Percentiles rank a stretch among this genome's conserved stretches.
These are phyloP conservation scores for Gastrolobium villosum DNA, from an alignment of 306 rosid species.

Conservation along the genomic window DNA sequence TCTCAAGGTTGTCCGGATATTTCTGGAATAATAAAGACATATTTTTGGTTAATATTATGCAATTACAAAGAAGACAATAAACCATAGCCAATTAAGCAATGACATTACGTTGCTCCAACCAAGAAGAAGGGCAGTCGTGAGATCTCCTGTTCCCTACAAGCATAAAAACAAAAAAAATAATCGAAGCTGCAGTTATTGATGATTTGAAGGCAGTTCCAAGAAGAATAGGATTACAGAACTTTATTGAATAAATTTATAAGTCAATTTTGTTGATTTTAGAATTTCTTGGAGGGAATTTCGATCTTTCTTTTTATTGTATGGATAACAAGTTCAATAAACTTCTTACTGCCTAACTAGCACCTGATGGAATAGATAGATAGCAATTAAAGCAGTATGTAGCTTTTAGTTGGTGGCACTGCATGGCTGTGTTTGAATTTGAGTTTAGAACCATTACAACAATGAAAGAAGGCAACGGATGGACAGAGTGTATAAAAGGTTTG, in stretches of 20 bases:
- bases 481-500: conserved; percentile 9
- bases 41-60: conserved; percentile 10
- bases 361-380: background rate
- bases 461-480: background rate
- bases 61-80: background rate
- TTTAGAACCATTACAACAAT: background rate
- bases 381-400: conserved; percentile 1
- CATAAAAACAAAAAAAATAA: conserved; percentile 15
- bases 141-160: conserved; percentile 43
- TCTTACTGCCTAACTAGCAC: background rate
- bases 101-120: conserved; percentile 48
- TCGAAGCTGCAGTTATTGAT: background rate
- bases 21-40: conserved; percentile 29
- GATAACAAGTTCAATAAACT: background rate
- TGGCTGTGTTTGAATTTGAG: background rate
- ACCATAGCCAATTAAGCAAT: conserved; percentile 1
- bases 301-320: background rate
- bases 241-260: background rate
- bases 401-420: background rate
- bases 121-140: conserved; percentile 42
- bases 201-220: background rate
- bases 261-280: conserved; percentile 1
- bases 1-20: conserved; percentile 42
- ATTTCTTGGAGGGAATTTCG: background rate
- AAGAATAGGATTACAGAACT: background rate